These are phyloP conservation scores for Termitomyces sp. DNA, from an alignment of 768 basidiomycete species.

Conservation along the genomic window DNA sequence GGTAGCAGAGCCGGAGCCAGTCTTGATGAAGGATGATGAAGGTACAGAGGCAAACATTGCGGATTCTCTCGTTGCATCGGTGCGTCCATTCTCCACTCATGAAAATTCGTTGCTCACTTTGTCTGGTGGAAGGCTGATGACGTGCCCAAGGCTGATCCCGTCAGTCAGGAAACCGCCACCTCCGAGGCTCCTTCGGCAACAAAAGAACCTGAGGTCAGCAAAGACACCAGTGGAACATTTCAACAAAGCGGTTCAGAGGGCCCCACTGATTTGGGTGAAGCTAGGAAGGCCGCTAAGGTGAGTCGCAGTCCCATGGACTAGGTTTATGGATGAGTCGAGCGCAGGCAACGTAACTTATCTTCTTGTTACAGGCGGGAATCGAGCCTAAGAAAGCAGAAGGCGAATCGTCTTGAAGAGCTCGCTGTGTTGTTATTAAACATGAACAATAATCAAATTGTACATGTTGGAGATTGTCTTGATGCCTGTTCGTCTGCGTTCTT, in stretches of 20 bases:
- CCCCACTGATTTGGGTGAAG: slow-evolving; percentile 18
- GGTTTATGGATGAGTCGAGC: neutral
- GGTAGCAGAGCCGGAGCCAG: slow-evolving; percentile 12
- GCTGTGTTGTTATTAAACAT: neutral
- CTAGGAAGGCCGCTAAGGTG: slow-evolving; percentile 20
- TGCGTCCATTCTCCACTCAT: neutral
- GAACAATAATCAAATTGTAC: neutral
- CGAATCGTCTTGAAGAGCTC: slow-evolving; percentile 5
- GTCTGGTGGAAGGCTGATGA: slow-evolving; percentile 8
- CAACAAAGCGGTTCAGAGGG: slow-evolving; percentile 17
- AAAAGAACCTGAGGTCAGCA: slow-evolving; percentile 1
- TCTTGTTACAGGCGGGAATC: slow-evolving; percentile 15
- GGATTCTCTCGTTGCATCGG: slow-evolving; percentile 24
- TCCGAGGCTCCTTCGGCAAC: neutral
- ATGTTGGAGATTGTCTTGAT: neutral
- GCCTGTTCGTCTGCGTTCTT: neutral
- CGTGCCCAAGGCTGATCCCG: slow-evolving; percentile 12
- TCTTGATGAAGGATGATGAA: slow-evolving; percentile 33
- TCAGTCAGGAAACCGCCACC: neutral
- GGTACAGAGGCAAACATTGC: slow-evolving; percentile 32
- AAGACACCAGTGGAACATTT: slow-evolving; percentile 12
- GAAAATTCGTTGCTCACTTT: neutral
- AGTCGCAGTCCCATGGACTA: slow-evolving; percentile 2
- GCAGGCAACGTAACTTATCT: neutral
- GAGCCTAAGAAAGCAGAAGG: slow-evolving; percentile 18